Conservation (phyloP, 164 flowering plant genomes). For the Macadamia tetraphylla region DNA sequence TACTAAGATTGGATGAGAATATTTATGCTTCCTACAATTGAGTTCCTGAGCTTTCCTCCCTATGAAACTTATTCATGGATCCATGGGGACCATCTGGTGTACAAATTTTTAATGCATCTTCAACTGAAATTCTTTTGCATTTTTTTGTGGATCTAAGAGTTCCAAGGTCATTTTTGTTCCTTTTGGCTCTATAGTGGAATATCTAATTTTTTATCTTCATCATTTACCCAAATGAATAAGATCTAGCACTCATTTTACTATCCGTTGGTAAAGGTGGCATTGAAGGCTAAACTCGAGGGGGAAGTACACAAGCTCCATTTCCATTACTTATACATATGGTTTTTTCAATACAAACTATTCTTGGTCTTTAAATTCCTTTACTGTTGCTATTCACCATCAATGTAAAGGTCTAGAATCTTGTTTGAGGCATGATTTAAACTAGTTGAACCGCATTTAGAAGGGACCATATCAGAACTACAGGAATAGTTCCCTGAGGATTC, state of each 20-base stretch:
- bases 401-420: constrained; percentile 74
- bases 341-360: constrained; percentile 27
- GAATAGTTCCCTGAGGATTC: constrained; percentile 54
- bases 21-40: constrained; percentile 6
- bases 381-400: constrained; percentile 83
- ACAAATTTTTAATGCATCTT: constrained; percentile 10
- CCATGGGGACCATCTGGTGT: constrained; percentile 23
- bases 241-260: constrained; percentile 38
- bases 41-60: constrained; percentile 20
- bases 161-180: constrained; percentile 39
- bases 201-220: constrained; percentile 23
- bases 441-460: constrained; percentile 20
- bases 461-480: constrained; percentile 29
- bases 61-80: constrained; percentile 16
- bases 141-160: constrained; percentile 57
- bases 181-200: constrained; percentile 33
- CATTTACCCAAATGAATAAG: constrained; percentile 57
- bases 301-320: constrained; percentile 37
- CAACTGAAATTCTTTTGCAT: constrained; percentile 54
- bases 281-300: constrained; percentile 52
- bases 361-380: constrained; percentile 32
- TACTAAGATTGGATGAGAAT: constrained; percentile 9
- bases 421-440: constrained; percentile 42
- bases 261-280: constrained; percentile 53
- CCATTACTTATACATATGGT: constrained; percentile 16